phyloP scores from a whole-genome alignment of 768 basidiomycete species.

The Russula virescens region DNA sequence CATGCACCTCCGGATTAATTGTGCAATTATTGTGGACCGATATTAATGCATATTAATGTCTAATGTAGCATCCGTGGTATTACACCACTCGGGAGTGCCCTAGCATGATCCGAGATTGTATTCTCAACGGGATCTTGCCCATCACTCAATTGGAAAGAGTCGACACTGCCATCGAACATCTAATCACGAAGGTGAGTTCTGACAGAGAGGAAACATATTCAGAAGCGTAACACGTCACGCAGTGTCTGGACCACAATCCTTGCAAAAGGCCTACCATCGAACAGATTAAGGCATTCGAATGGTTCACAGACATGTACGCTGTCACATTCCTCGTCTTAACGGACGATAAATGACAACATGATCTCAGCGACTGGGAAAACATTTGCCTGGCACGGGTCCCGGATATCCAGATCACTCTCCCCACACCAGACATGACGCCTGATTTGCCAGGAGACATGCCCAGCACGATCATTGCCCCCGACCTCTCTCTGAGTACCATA shows the following conservation, averaged over 20 bases:
- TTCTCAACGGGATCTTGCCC: slow-evolving; percentile 2
- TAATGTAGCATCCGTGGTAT: slow-evolving; percentile 12
- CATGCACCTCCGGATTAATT: not conserved
- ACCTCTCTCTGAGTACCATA: slow-evolving; percentile 8
- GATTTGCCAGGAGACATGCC: slow-evolving; percentile 17
- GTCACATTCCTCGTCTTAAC: not conserved
- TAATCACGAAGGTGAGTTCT: slow-evolving; percentile 19
- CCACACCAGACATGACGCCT: slow-evolving; percentile 13
- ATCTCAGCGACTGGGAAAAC: slow-evolving; percentile 18
- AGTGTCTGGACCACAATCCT: slow-evolving; percentile 25
- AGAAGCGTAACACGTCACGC: not conserved
- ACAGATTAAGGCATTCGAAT: slow-evolving; percentile 9
- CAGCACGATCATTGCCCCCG: slow-evolving; percentile 16
- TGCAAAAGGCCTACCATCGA: slow-evolving; percentile 14
- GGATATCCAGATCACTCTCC: slow-evolving; percentile 20
- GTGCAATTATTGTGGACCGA: not conserved
- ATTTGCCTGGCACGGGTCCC: slow-evolving; percentile 7
- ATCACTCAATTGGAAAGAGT: slow-evolving; percentile 2
- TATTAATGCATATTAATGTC: not conserved
- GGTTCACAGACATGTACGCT: slow-evolving; percentile 21
- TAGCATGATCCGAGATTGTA: slow-evolving; percentile 5
- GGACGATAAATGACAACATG: not conserved
- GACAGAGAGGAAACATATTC: not conserved
- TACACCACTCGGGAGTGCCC: not conserved
- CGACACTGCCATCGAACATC: not conserved